Percentiles rank a stretch among this genome's conserved stretches.
phyloP scores from a whole-genome alignment of 2,329 filamentous ascomycete species.

The Fusarium foetens region DNA sequence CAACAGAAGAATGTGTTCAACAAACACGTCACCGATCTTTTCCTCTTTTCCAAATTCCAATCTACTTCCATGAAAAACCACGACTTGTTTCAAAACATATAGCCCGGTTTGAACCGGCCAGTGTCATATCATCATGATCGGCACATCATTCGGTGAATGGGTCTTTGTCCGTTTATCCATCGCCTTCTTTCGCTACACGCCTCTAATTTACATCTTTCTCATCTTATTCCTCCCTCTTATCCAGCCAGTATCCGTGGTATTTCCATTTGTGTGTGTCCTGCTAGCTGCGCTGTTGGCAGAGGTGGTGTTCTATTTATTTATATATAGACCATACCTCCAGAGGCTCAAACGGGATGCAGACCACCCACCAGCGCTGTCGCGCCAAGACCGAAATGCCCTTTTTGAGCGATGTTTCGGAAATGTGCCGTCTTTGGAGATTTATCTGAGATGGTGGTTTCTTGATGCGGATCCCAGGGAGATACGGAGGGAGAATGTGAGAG shows the following conservation, averaged over 20 bases:
- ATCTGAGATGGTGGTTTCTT: slow-evolving; percentile 74
- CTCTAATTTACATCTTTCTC: slow-evolving; percentile 51
- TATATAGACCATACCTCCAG: slow-evolving; percentile 56
- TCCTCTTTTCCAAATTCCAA: background rate
- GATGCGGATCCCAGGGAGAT: slow-evolving; percentile 67
- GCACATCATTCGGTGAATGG: slow-evolving; percentile 52
- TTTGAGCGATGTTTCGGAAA: slow-evolving; percentile 67
- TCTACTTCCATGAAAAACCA: background rate
- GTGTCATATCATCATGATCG: slow-evolving; percentile 48
- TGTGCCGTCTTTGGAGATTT: slow-evolving; percentile 64
- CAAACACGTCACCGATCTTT: slow-evolving; percentile 28
- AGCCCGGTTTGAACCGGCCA: slow-evolving; percentile 1
- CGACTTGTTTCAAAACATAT: background rate
- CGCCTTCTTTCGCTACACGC: slow-evolving; percentile 56
- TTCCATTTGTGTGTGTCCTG: slow-evolving; percentile 33
- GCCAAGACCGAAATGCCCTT: slow-evolving; percentile 61
- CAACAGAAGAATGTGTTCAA: slow-evolving; percentile 31
- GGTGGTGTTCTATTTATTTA: slow-evolving; percentile 52
- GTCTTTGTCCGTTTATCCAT: slow-evolving; percentile 59
- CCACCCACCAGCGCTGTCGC: slow-evolving; percentile 56
- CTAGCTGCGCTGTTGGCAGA: slow-evolving; percentile 53
- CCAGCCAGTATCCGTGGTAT: slow-evolving; percentile 26
- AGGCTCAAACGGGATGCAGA: slow-evolving; percentile 52
- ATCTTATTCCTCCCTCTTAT: slow-evolving; percentile 44
- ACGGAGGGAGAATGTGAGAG: slow-evolving; percentile 72